These are phyloP conservation scores for Cerioporus squamosus DNA, from an alignment of 1,284 basidiomycete species.

Conservation along the genomic window DNA sequence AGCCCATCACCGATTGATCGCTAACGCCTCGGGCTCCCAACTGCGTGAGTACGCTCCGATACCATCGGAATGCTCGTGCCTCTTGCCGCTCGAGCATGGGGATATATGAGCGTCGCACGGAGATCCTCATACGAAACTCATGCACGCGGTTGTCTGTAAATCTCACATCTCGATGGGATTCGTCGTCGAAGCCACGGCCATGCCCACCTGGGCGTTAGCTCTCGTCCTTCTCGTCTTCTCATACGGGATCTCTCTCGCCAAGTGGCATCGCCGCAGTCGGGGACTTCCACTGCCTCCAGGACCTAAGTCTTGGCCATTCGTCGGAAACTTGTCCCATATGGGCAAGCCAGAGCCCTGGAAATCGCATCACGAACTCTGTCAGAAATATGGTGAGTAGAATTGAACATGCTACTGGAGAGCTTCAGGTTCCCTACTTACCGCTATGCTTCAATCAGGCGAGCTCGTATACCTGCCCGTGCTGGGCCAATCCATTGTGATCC, in stretches of 20 bases:
- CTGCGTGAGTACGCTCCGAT: too few relatives aligned
- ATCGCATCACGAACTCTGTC: not conserved
- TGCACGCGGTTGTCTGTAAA: too few relatives aligned
- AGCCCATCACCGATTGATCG: too few relatives aligned
- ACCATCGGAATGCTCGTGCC: too few relatives aligned
- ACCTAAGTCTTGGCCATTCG: not conserved
- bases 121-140: too few relatives aligned
- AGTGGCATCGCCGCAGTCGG: not conserved
- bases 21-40: too few relatives aligned
- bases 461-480: not conserved
- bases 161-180: not conserved
- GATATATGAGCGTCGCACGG: too few relatives aligned
- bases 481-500: conserved; percentile 1
- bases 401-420: not conserved
- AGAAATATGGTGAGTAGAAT: not conserved
- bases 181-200: not conserved
- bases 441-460: not conserved
- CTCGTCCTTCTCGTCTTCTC: not conserved
- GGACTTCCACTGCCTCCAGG: not conserved
- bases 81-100: too few relatives aligned
- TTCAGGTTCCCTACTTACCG: too few relatives aligned
- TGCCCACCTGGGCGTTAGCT: not conserved
- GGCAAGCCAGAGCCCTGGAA: not conserved
- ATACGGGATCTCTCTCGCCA: not conserved
- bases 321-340: not conserved